Base-by-base conservation (phyloP, 768 basidiomycete genomes). In the Dioszegia aurantiaca region DNA sequence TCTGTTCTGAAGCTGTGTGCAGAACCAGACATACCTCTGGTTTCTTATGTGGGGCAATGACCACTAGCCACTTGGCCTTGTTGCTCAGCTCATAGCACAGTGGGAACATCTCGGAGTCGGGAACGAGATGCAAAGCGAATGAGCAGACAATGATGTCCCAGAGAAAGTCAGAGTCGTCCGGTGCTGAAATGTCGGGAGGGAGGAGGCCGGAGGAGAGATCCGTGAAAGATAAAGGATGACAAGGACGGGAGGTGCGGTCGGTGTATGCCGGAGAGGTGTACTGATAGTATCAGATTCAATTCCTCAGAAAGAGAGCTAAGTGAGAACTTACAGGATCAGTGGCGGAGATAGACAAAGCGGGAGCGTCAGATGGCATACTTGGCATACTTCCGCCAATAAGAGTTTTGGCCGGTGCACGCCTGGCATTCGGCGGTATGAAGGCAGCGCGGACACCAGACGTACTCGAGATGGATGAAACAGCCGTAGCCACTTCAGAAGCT, bases 21-120 rank as follows among this genome's bases (percentile, higher is more conserved):
- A 41, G 33, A 10, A n/a, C 8, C 33, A 30, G n/a, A 62, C 76
- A 47, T 62, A 86, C 86, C 75, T 86, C 86, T 19, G 87, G 87
- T 63, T 83, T 86, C 75, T 88, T 89, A 74, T 88, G 87, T 21
- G 87, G 86, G 1, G 85, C 85, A 31, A 87, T 76, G 4, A 88
- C 80, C 31, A 87, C 80, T 9, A 89, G 79, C 86, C 86, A 88
- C 30, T 76, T 76, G 2, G 80, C 80, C 67, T 83, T 84, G 42
- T 79, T 81, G 59, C 84, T 85, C 33, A 88, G 73, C 64, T 86
- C 84, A 78, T 82, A 84, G 12, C 87, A 78, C 8, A 88, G 76
- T 8, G 84, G 78, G 67, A 84, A 89, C 19, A 88, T 77, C 53
- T 84, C 82, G 1, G 83, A 69, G 24, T 80, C 80, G 43, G 83